phyloP scores from a whole-genome alignment of 2,329 filamentous ascomycete species.

The Aspergillus transmontanensis region DNA sequence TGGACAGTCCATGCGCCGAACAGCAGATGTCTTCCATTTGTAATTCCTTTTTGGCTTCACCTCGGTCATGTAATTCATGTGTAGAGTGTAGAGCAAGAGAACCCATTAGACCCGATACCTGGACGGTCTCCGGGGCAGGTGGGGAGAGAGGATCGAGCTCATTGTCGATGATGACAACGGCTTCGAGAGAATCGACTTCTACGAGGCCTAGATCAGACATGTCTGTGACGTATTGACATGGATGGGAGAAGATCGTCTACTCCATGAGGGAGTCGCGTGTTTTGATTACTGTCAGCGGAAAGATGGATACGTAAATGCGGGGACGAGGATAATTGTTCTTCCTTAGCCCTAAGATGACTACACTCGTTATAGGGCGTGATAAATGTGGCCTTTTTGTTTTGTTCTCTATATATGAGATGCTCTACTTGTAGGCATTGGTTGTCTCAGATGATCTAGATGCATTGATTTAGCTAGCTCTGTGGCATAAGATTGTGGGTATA shows the following conservation, averaged over 20 bases:
- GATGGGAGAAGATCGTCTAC: neutral
- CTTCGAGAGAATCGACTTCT: slow-evolving; percentile 52
- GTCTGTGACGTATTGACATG: neutral
- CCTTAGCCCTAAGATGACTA: neutral
- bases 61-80: slow-evolving; percentile 39
- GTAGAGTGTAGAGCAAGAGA: slow-evolving; percentile 44
- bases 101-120: slow-evolving; percentile 47
- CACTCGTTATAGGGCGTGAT: neutral
- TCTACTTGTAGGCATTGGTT: neutral
- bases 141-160: slow-evolving; percentile 58
- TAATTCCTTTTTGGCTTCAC: slow-evolving; percentile 48
- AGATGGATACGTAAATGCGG: neutral
- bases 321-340: slow-evolving; percentile 1
- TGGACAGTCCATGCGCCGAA: slow-evolving; percentile 57
- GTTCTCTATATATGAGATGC: neutral
- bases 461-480: too few species aligned
- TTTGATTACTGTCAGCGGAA: neutral
- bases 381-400: neutral
- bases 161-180: slow-evolving; percentile 57
- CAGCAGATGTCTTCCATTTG: slow-evolving; percentile 56
- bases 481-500: too few species aligned
- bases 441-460: too few species aligned
- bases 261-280: neutral
- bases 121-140: slow-evolving; percentile 46
- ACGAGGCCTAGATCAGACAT: slow-evolving; percentile 27